phyloP scores from a whole-genome alignment of 1,139 yeast genomes.

The Saccharomycopsis hybrid region DNA sequence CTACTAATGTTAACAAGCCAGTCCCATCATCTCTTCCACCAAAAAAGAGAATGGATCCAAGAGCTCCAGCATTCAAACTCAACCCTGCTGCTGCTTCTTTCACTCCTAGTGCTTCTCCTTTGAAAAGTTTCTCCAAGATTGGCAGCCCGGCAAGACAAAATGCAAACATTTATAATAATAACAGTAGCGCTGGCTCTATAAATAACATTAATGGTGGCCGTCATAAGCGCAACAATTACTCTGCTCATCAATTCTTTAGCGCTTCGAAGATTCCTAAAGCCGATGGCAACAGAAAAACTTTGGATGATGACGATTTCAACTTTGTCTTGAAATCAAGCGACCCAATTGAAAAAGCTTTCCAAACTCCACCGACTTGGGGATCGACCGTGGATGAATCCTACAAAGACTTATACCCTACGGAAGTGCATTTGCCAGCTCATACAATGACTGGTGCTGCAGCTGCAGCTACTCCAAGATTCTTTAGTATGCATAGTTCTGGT shows the following conservation, averaged over 20 bases:
- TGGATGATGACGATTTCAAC: slow-evolving; percentile 41
- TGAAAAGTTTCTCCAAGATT: slow-evolving; percentile 9
- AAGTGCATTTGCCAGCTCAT: neutral
- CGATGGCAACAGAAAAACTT: slow-evolving; percentile 12
- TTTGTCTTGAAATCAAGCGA: slow-evolving; percentile 40
- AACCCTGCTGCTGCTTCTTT: slow-evolving; percentile 69
- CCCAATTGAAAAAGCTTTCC: slow-evolving; percentile 55
- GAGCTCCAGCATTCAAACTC: slow-evolving; percentile 57
- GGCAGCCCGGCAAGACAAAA: neutral
- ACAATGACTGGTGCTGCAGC: neutral
- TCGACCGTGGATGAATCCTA: slow-evolving; percentile 51
- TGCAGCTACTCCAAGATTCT: neutral
- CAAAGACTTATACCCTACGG: slow-evolving; percentile 38
- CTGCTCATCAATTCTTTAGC: slow-evolving; percentile 23
- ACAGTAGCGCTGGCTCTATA: slow-evolving; percentile 5
- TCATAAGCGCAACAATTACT: neutral
- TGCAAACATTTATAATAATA: slow-evolving; percentile 2
- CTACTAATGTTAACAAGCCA: neutral
- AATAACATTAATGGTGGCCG: neutral
- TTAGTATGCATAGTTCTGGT: neutral
- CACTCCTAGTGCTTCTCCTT: slow-evolving; percentile 38
- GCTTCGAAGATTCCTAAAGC: slow-evolving; percentile 23
- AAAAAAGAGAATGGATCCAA: slow-evolving; percentile 47
- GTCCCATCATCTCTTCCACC: slow-evolving; percentile 7
- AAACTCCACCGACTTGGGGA: slow-evolving; percentile 79